Conservation (phyloP, 257 asterid species). For the Jacaranda copaia region DNA sequence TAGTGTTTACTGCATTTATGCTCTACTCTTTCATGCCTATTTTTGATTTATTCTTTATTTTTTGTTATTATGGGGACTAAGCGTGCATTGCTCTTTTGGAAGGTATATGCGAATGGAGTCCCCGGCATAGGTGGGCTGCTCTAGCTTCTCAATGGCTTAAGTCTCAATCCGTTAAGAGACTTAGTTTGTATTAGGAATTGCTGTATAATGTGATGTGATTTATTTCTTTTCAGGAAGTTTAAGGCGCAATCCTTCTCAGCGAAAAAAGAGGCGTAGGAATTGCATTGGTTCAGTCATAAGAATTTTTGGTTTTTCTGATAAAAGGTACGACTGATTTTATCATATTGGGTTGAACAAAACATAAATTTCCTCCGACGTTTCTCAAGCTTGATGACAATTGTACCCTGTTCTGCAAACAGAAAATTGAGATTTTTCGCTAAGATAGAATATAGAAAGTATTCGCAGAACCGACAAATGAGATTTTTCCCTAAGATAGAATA, state of each 20-base stretch:
- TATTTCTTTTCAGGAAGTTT: constrained; percentile 55
- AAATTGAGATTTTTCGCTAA: not conserved
- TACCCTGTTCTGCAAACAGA: no score
- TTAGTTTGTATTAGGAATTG: constrained; percentile 12
- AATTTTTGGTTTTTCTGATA: constrained; percentile 54
- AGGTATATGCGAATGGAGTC: constrained; percentile 65
- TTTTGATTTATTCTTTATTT: constrained; percentile 23
- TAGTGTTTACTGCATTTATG: not conserved
- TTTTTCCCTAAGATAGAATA: not conserved
- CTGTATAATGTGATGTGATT: constrained; percentile 28
- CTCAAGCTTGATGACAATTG: no score
- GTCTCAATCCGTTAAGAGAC: not conserved
- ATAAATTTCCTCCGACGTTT: no score
- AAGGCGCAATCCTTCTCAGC: constrained; percentile 45
- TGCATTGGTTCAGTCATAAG: constrained; percentile 77
- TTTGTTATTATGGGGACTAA: constrained; percentile 38
- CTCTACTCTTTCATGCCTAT: constrained; percentile 3
- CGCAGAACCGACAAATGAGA: no score
- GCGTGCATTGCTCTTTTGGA: constrained; percentile 35
- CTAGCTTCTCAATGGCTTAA: constrained; percentile 31
- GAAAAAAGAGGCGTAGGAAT: constrained; percentile 52
- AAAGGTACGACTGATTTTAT: constrained; percentile 50
- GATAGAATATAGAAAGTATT: not conserved
- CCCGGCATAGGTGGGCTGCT: constrained; percentile 62
- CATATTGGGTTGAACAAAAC: not conserved